These are phyloP conservation scores for Boletus semigastroideus DNA, from an alignment of 1,284 basidiomycete genomes.

Conservation along the genomic window DNA sequence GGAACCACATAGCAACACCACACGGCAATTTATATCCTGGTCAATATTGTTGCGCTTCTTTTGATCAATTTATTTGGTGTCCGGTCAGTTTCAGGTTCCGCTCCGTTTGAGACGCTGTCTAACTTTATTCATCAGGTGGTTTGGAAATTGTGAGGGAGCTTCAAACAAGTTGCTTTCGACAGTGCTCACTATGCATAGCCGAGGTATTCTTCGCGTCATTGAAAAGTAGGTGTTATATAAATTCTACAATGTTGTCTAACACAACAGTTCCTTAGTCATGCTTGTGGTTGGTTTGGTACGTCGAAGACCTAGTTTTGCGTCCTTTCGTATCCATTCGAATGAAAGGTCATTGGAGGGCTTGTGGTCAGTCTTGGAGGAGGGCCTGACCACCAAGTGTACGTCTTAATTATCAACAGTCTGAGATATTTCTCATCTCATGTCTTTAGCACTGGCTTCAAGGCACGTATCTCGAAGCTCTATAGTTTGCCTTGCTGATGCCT, in stretches of 20 bases:
- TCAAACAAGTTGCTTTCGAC: not conserved
- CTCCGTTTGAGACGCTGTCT: not conserved
- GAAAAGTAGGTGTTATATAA: slow-evolving; percentile 19
- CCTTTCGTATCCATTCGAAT: slow-evolving; percentile 42
- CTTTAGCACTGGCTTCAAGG: slow-evolving; percentile 39
- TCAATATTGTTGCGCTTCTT: slow-evolving; percentile 59
- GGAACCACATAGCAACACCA: slow-evolving; percentile 41
- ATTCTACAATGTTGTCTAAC: not conserved
- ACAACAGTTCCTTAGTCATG: slow-evolving; percentile 6
- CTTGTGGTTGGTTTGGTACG: slow-evolving; percentile 35
- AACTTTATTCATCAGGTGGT: slow-evolving; percentile 40
- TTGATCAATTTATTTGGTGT: slow-evolving; percentile 79
- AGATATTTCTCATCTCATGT: slow-evolving; percentile 50
- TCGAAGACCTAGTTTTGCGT: slow-evolving; percentile 40
- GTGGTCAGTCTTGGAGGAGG: slow-evolving; percentile 57
- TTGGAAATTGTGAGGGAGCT: slow-evolving; percentile 61
- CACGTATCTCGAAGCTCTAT: not conserved
- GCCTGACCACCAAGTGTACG: slow-evolving; percentile 44
- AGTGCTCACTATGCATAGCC: slow-evolving; percentile 24
- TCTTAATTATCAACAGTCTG: slow-evolving; percentile 41
- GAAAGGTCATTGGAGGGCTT: slow-evolving; percentile 55
- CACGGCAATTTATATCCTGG: slow-evolving; percentile 61
- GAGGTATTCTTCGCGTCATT: slow-evolving; percentile 24
- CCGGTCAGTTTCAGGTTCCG: slow-evolving; percentile 32
- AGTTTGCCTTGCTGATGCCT: not conserved